These are phyloP conservation scores for Pichia kluyveri DNA, from an alignment of 805 yeast species.

Conservation along the genomic window DNA sequence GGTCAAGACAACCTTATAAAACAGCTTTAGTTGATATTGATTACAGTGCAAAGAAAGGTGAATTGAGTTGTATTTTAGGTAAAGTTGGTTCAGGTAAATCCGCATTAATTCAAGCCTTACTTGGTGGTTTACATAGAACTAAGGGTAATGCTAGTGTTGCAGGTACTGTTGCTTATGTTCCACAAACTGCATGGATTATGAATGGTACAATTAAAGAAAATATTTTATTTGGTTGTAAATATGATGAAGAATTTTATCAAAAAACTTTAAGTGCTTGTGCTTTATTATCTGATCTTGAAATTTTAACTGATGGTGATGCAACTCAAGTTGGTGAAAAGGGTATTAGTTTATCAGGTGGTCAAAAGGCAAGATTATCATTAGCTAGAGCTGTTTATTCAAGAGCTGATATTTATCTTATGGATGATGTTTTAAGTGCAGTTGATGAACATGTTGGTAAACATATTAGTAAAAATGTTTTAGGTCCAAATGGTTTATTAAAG, in stretches of 20 bases:
- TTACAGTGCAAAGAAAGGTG: constrained; percentile 43
- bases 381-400: constrained; percentile 95
- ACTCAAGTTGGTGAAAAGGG: constrained; percentile 98
- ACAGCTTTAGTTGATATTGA: constrained; percentile 40
- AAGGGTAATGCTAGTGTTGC: constrained; percentile 26
- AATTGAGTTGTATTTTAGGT: constrained; percentile 53
- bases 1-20: constrained; percentile 69
- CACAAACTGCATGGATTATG: constrained; percentile 91
- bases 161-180: constrained; percentile 52
- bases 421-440: constrained; percentile 92
- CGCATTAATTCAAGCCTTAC: constrained; percentile 41
- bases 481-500: constrained; percentile 36
- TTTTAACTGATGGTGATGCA: constrained; percentile 80
- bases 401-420: constrained; percentile 84
- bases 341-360: constrained; percentile 93
- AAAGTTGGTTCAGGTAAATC: constrained; percentile 64
- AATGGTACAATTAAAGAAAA: constrained; percentile 90
- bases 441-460: constrained; percentile 95
- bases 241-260: constrained; percentile 72
- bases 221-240: constrained; percentile 80
- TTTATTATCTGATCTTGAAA: constrained; percentile 63
- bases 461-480: constrained; percentile 51
- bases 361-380: constrained; percentile 87
- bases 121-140: constrained; percentile 40
- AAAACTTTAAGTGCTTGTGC: constrained; percentile 86